Percentiles rank a stretch among this genome's conserved stretches.
Evolutionary conservation across 768 basidiomycete genomes (phyloP).

Genomic region (Aureoboletus auriporus): DNA sequence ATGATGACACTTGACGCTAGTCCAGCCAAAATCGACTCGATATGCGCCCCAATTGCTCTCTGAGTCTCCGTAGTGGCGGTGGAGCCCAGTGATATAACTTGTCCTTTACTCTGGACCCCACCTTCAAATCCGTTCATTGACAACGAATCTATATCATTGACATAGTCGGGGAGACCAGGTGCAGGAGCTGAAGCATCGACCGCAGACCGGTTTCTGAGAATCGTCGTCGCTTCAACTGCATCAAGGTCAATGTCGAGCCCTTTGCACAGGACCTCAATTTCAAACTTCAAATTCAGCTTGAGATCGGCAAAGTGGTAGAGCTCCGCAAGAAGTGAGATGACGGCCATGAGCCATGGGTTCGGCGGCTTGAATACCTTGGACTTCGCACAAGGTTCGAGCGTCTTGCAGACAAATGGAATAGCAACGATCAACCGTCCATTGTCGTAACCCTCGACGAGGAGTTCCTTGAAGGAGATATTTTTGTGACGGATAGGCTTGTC

Average conservation of each 20-base stretch:
- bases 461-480: constrained; percentile 94
- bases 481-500: constrained; percentile 91
- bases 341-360: constrained; percentile 98
- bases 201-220: constrained; percentile 74
- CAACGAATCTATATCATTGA: constrained; percentile 73
- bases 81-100: constrained; percentile 59
- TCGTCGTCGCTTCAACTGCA: constrained; percentile 74
- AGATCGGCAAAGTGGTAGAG: constrained; percentile 97
- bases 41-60: constrained; percentile 68
- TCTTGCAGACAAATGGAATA: constrained; percentile 98
- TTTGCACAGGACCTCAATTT: constrained; percentile 96
- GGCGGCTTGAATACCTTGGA: constrained; percentile 94
- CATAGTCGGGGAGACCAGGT: constrained; percentile 73
- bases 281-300: constrained; percentile 95
- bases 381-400: constrained; percentile 83
- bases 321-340: constrained; percentile 86
- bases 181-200: constrained; percentile 46
- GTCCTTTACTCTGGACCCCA: constrained; percentile 49
- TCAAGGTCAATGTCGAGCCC: constrained; percentile 85
- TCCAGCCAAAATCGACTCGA: constrained; percentile 72
- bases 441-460: constrained; percentile 95
- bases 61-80: constrained; percentile 60
- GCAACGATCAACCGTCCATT: constrained; percentile 87
- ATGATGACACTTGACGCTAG: constrained; percentile 74
- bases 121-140: constrained; percentile 71